phyloP scores from a whole-genome alignment of 495 filamentous ascomycete species.

The Schizothecium vesticola region DNA sequence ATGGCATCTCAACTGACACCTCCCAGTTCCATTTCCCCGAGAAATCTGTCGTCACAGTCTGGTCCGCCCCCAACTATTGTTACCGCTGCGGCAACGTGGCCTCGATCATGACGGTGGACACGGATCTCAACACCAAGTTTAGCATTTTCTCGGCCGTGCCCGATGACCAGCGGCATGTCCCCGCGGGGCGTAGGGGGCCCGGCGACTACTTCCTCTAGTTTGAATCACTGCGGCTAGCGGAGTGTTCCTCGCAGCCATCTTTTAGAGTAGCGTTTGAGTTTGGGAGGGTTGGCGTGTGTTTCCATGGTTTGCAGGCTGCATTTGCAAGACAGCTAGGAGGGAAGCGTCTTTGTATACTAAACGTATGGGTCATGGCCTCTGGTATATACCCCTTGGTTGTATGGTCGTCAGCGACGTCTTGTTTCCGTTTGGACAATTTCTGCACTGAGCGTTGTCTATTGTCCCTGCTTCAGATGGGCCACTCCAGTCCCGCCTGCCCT shows the following conservation, averaged over 20 bases:
- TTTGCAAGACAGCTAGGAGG: not conserved
- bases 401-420: not conserved
- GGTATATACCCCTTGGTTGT: not conserved
- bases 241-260: conserved; percentile 17
- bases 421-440: not conserved
- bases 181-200: conserved; percentile 70
- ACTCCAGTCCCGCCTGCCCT: not conserved
- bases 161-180: conserved; percentile 84
- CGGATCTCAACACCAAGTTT: conserved; percentile 80
- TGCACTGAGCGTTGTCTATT: not conserved
- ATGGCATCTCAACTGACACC: not conserved
- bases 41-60: conserved; percentile 97
- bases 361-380: not conserved
- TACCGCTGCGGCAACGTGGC: conserved; percentile 97
- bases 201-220: conserved; percentile 92
- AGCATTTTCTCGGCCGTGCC: conserved; percentile 93
- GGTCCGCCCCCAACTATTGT: conserved; percentile 98
- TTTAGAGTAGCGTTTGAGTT: not conserved
- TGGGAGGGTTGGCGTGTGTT: not conserved
- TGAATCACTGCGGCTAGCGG: not conserved
- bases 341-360: not conserved
- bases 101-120: conserved; percentile 89
- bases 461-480: not conserved
- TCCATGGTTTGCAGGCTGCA: not conserved
- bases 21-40: conserved; percentile 83